phyloP scores from a whole-genome alignment of 2,329 filamentous ascomycete genomes.

The Orbilia oligospora region DNA sequence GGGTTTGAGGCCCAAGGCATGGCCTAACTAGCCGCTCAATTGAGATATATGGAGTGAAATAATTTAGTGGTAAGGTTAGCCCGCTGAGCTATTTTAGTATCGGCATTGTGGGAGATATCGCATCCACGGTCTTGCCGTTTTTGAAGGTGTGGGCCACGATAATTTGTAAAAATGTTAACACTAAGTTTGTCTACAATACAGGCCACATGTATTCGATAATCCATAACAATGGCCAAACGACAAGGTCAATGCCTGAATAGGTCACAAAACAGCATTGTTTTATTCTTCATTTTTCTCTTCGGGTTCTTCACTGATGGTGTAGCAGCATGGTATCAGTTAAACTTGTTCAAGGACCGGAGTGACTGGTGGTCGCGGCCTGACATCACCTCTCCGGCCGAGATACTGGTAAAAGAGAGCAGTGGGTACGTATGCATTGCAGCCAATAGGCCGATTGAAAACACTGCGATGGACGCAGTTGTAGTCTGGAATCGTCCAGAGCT shows the following conservation, averaged over 20 bases:
- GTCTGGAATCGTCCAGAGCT: slow-evolving; percentile 46
- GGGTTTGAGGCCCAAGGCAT: too few relatives aligned
- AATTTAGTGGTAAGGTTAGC: too few relatives aligned
- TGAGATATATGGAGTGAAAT: too few relatives aligned
- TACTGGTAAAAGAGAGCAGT: slow-evolving; percentile 1
- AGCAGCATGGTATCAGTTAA: slow-evolving; percentile 43
- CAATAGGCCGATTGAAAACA: not conserved
- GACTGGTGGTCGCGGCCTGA: slow-evolving; percentile 27
- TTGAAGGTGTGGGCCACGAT: not conserved
- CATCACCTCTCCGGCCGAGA: not conserved
- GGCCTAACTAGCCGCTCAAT: too few relatives aligned
- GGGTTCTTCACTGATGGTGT: not conserved
- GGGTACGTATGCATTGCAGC: not conserved
- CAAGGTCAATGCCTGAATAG: not conserved
- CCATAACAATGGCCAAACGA: not conserved
- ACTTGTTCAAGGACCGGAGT: slow-evolving; percentile 5
- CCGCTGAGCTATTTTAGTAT: not conserved
- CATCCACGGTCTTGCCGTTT: not conserved
- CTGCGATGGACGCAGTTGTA: slow-evolving; percentile 6
- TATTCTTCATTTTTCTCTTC: not conserved
- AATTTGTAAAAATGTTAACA: not conserved
- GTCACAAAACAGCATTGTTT: not conserved
- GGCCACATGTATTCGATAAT: not conserved
- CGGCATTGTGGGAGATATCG: not conserved
- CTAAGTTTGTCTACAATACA: not conserved